Evolutionary conservation across 2,329 filamentous ascomycete species (phyloP), one percentile per base, ranked within the genome.

Genomic region (Diaporthe longicolla): DNA sequence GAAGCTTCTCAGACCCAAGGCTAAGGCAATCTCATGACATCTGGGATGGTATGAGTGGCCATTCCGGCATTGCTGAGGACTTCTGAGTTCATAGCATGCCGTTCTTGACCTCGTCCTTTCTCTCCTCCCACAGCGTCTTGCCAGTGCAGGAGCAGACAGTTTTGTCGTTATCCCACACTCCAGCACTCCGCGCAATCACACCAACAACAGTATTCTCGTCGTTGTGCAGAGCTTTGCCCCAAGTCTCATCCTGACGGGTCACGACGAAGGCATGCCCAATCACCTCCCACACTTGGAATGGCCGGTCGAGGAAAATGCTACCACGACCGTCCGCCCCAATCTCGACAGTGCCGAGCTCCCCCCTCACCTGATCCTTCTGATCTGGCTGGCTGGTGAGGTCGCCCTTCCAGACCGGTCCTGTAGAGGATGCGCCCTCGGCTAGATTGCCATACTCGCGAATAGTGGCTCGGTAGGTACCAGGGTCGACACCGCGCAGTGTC

Each of bases 121-220:
- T 91, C 87, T 99, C 97, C 84, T 99, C 94, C 97, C 97, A 99
- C 15, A 99, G 90, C 73, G 95, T 98, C 90, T 98, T 98, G 5
- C 97, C 97, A 50, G 95, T 97, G 84, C 97, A 99, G 63, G 95
- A 98, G 83, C 97, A 99, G 8, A 99, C 96, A 59, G 94, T 98
- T 89, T 98, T 99, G 82, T 98, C 95, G 79, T 99, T 98, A 83
- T 98, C 96, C 97, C 97, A 99, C 76, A 98, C 93, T n/a, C 97
- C 97, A 21, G 97, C 96, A 83, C 95, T 98, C 81, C 97, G 89
- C 65, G 97, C 97, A 84, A 99, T 94, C 69, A 99, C 95, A 11
- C 97, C 97, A 2, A 98, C 94, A 68, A 98, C 87, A 26, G 95
- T 98, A 82, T 97, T 91, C 72, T 92, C 89, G 81, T 98, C 94